A percentile compares a stretch with the other conserved stretches of the same genome.
phyloP scores from a whole-genome alignment of 2,329 filamentous ascomycete species.

The Colletotrichum sojae region DNA sequence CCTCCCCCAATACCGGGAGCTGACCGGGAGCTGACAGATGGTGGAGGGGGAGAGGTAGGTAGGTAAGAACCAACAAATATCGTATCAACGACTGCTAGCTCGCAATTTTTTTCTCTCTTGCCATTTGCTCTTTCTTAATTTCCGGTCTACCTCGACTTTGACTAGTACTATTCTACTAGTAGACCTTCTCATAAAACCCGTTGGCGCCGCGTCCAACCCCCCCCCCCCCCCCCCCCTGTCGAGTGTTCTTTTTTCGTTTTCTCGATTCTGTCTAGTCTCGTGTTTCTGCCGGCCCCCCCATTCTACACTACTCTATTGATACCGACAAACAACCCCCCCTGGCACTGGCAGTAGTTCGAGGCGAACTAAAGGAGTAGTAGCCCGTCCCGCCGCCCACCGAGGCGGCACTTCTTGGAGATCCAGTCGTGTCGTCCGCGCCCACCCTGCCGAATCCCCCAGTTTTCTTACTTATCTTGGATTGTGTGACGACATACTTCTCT shows the following conservation, averaged over 20 bases:
- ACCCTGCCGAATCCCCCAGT: background rate
- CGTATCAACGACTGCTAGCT: constrained; percentile 19
- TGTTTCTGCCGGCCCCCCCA: background rate
- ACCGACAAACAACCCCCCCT: too few species aligned
- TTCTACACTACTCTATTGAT: too few species aligned
- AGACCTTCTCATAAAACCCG: constrained; percentile 13
- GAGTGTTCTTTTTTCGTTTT: background rate
- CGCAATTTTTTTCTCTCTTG: background rate
- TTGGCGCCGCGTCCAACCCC: too few species aligned
- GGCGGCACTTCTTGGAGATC: background rate
- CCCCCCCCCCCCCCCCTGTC: constrained; percentile 1
- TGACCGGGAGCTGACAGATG: background rate
- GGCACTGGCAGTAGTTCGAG: background rate
- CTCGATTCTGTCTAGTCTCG: constrained; percentile 8
- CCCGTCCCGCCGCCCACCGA: background rate
- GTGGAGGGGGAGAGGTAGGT: background rate
- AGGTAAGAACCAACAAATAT: background rate
- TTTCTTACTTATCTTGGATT: background rate
- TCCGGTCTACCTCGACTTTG: background rate
- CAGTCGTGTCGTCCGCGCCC: background rate
- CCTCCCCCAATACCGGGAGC: background rate
- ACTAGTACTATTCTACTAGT: background rate
- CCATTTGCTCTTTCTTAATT: background rate
- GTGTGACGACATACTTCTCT: background rate
- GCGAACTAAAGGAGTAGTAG: constrained; percentile 1